Conservation (phyloP, 768 basidiomycete species). For the Pluteus cervinus region DNA sequence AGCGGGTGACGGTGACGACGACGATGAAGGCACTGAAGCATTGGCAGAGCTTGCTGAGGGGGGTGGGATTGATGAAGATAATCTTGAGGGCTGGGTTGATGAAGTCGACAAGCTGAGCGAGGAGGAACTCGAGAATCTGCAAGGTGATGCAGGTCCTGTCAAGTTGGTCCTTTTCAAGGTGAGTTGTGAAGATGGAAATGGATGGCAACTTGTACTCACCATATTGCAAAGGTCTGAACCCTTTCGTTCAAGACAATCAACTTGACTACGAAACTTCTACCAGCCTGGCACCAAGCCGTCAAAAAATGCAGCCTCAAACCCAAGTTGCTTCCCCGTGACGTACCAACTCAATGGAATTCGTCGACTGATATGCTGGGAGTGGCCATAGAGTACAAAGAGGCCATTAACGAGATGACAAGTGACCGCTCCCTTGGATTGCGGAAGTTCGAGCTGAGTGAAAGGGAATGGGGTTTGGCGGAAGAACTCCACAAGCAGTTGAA, state of each 20-base stretch:
- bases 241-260: not conserved
- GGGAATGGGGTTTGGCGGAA: slow-evolving; percentile 19
- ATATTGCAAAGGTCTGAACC: not conserved
- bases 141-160: not conserved
- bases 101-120: not conserved
- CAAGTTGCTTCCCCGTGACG: slow-evolving; percentile 24
- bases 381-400: slow-evolving; percentile 19
- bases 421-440: slow-evolving; percentile 8
- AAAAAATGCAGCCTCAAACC: slow-evolving; percentile 3
- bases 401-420: slow-evolving; percentile 1
- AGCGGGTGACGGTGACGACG: too few species aligned
- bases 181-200: not conserved
- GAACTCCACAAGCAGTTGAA: slow-evolving; percentile 17
- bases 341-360: slow-evolving; percentile 30
- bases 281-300: slow-evolving; percentile 5
- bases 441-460: slow-evolving; percentile 11
- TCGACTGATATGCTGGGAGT: slow-evolving; percentile 26
- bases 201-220: not conserved
- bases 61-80: not conserved
- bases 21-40: not conserved
- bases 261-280: not conserved
- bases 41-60: not conserved
- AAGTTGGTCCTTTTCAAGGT: not conserved
- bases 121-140: too few species aligned
- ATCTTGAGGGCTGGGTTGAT: not conserved